phyloP scores from a whole-genome alignment of 1,139 yeast species.

The Arxiozyma bovina region DNA sequence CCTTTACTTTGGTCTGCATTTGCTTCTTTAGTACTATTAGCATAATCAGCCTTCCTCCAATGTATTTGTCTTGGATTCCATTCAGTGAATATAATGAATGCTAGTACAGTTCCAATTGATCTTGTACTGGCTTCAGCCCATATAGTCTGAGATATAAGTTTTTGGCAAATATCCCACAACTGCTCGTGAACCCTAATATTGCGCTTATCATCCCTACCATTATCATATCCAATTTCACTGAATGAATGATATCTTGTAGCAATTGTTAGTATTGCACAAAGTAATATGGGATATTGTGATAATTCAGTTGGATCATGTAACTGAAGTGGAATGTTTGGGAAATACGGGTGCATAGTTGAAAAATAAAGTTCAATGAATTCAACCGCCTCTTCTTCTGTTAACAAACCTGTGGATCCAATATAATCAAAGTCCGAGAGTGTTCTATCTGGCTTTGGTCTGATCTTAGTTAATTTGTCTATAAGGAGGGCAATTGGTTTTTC shows the following conservation, averaged over 20 bases:
- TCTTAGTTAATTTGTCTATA: conserved; percentile 39
- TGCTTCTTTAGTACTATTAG: conserved; percentile 37
- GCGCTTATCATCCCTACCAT: conserved; percentile 26
- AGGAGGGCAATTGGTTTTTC: conserved; percentile 36
- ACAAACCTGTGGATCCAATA: conserved; percentile 51
- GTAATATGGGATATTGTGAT: conserved; percentile 68
- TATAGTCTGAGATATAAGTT: conserved; percentile 73
- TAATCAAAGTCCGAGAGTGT: conserved; percentile 54
- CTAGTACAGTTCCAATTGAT: conserved; percentile 76
- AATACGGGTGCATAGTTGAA: conserved; percentile 76
- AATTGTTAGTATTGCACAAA: conserved; percentile 73
- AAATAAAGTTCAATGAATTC: conserved; percentile 58
- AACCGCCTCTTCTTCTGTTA: conserved; percentile 62
- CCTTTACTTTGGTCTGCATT: background rate
- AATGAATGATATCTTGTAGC: conserved; percentile 66
- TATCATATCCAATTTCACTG: conserved; percentile 32
- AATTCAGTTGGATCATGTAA: conserved; percentile 58
- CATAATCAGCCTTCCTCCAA: conserved; percentile 82
- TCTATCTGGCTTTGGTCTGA: conserved; percentile 48
- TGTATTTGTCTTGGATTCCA: conserved; percentile 96
- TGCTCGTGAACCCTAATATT: conserved; percentile 64
- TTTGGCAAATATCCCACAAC: conserved; percentile 76
- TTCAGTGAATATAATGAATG: conserved; percentile 80
- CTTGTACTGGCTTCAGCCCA: conserved; percentile 94
- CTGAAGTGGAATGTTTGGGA: conserved; percentile 75